Base-by-base conservation (phyloP, 345 rosid genomes). In the Salix udensis region DNA sequence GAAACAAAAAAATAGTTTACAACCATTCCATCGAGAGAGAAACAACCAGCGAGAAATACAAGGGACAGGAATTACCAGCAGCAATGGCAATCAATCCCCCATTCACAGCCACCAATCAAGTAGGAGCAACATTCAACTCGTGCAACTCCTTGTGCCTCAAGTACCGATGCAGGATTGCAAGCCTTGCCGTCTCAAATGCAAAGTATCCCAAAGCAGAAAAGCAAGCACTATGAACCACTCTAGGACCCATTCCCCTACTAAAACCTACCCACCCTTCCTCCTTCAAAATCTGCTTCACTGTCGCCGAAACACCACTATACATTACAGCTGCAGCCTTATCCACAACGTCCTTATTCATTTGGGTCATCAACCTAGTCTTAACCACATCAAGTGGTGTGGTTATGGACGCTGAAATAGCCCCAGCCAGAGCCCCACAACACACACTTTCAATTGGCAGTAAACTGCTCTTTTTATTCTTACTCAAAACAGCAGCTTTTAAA, bases 241-340 rank as follows among this genome's bases (percentile, higher is more conserved):
- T 82, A 10, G 98, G 97, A 11, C 93, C 97, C 88, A 93, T 87
- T 46, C 97, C 98, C 1, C 97, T 84, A 0, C 89, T 90, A 76
- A 95, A 90, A 55, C 97, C 98, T 6, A 91, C 85, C 89, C 91
- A 87, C 3, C 98, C 98, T 83, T 95, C 98, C 83, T 95, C 98
- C 88, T 77, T 90, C 77, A 93, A 68, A 44, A 91, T 93, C 89
- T 90, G 98, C 76, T 67, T 91, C 81, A 91, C 93, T 0, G 92
- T 89, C 1, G 83, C 79, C 4, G 82, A 21, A 79, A 94, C 89
- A 52, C 98, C 98, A 1, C 69, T 28, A 68, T 88, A 88, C 92
- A 91, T 78, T 30, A 78, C 94, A 5, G 91, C 91, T n/a, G 90
- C 84, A 31, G 84, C 84, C 81, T 89, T 85, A 61, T 80, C 86